Percentiles rank a stretch among this genome's conserved stretches.
phyloP scores from a whole-genome alignment of 306 rosid species.

The Dicorynia guianensis region DNA sequence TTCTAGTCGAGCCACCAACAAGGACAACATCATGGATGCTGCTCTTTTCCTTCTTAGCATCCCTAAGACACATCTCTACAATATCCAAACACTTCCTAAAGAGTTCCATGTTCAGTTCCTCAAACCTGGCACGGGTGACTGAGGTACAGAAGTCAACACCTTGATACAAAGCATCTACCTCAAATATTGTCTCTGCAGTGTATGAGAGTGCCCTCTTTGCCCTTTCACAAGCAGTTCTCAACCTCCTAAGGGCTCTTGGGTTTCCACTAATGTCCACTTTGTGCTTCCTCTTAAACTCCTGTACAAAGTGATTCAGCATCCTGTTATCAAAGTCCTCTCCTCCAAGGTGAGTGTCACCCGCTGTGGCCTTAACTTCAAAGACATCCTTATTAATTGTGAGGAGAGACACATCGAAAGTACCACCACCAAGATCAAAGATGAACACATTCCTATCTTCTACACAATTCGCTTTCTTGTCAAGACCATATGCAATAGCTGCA shows the following conservation, averaged over 20 bases:
- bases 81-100: constrained; percentile 54
- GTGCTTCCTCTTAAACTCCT: no score
- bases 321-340: no score
- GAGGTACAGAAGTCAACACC: no score
- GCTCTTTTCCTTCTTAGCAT: constrained; percentile 56
- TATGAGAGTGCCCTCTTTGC: constrained; percentile 56
- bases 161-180: constrained; percentile 29
- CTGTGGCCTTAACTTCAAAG: constrained; percentile 50
- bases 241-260: no score
- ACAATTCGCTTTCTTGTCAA: constrained; percentile 51
- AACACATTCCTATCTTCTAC: constrained; percentile 45
- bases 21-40: constrained; percentile 56
- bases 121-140: constrained; percentile 54
- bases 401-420: constrained; percentile 56
- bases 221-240: no score
- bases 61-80: constrained; percentile 54
- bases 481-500: constrained; percentile 58
- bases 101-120: constrained; percentile 48
- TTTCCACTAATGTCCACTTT: no score
- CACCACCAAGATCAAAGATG: constrained; percentile 22
- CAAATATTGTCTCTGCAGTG: constrained; percentile 54
- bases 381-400: constrained; percentile 58
- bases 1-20: constrained; percentile 69
- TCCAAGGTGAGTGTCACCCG: no score
- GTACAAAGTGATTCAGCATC: no score